These are phyloP conservation scores for Aspergillus awamori DNA, from an alignment of 2,329 filamentous ascomycete genomes.

Conservation along the genomic window DNA sequence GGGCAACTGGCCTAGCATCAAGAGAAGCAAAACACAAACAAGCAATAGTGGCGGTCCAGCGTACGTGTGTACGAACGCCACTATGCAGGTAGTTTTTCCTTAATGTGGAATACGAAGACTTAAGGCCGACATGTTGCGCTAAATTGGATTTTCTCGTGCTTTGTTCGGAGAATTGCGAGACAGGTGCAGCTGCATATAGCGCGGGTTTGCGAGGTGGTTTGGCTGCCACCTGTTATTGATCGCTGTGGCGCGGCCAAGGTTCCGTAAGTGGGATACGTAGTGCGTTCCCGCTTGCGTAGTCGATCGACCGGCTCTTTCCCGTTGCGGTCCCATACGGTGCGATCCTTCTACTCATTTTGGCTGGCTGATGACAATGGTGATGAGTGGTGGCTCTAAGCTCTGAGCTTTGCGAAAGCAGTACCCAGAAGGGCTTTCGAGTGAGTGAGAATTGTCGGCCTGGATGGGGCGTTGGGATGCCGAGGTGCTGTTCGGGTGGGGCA, in stretches of 20 bases:
- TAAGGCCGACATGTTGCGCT: background rate
- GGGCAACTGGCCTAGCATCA: background rate
- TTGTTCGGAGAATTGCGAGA: constrained; percentile 2
- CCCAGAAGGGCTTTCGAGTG: background rate
- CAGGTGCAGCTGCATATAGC: background rate
- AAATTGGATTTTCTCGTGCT: background rate
- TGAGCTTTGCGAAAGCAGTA: background rate
- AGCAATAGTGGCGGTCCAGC: constrained; percentile 7
- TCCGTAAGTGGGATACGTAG: background rate
- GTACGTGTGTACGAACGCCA: constrained; percentile 5
- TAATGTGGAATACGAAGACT: background rate
- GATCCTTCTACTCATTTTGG: background rate
- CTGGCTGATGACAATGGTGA: background rate
- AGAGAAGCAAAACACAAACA: constrained; percentile 4
- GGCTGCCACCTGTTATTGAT: background rate
- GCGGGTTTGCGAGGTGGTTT: background rate
- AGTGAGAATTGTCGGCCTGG: background rate
- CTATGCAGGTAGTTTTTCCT: background rate
- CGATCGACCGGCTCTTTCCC: background rate
- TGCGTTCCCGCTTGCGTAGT: background rate
- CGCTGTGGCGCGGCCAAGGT: background rate
- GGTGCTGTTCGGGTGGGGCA: background rate
- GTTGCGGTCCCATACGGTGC: background rate
- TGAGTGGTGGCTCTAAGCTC: background rate
- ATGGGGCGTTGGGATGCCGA: constrained; percentile 2